Percentiles rank a stretch among this genome's conserved stretches.
Conservation (phyloP, 1,139 yeast genomes). For the Yamadazyma aaseri region DNA sequence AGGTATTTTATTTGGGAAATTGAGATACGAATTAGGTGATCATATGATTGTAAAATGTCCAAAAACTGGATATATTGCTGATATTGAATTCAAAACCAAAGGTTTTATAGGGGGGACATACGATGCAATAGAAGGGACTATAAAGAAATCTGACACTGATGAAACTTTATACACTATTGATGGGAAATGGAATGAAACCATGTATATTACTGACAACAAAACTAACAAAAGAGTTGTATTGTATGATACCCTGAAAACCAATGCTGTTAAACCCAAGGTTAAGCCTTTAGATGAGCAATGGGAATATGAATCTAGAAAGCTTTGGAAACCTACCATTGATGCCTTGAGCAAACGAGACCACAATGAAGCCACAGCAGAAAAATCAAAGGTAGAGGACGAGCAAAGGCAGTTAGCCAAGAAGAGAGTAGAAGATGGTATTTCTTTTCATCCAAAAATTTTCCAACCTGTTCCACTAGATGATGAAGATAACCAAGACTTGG, state of each 20-base stretch:
- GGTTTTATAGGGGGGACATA: conserved; percentile 93
- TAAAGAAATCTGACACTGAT: conserved; percentile 53
- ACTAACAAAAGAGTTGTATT: conserved; percentile 52
- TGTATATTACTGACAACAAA: conserved; percentile 61
- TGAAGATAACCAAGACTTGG: conserved; percentile 38
- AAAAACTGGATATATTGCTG: conserved; percentile 60
- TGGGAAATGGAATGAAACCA: conserved; percentile 93
- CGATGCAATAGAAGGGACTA: conserved; percentile 79
- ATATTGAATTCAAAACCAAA: conserved; percentile 90
- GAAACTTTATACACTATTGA: conserved; percentile 62
- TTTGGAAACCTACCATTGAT: conserved; percentile 80
- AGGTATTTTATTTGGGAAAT: conserved; percentile 86
- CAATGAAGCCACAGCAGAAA: conserved; percentile 80
- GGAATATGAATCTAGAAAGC: conserved; percentile 71
- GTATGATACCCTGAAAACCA: conserved; percentile 61
- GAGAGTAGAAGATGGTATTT: conserved; percentile 74
- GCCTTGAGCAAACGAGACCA: conserved; percentile 81
- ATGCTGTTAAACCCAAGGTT: conserved; percentile 60
- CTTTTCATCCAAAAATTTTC: conserved; percentile 79
- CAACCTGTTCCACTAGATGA: conserved; percentile 23
- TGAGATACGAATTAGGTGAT: conserved; percentile 90
- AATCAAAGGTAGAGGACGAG: conserved; percentile 76
- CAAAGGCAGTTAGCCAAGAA: conserved; percentile 75
- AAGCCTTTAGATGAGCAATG: conserved; percentile 80
- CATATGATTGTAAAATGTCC: conserved; percentile 75